These are phyloP conservation scores for Populus nigra DNA, from an alignment of 345 rosid genomes.

Conservation along the genomic window DNA sequence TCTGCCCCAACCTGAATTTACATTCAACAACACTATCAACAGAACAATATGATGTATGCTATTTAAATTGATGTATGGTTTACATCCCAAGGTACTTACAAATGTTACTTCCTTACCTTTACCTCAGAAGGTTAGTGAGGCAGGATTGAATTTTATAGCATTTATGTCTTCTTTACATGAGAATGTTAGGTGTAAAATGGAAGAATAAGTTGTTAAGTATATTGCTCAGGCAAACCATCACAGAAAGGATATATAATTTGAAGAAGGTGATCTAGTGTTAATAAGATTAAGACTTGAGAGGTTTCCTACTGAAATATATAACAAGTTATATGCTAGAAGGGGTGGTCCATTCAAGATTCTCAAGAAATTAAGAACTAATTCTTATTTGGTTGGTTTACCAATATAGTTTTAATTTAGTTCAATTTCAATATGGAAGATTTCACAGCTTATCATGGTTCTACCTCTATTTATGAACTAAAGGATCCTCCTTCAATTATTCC, in stretches of 20 bases:
- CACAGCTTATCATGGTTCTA: not conserved
- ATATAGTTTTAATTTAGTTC: too few species aligned
- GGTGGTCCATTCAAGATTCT: not conserved
- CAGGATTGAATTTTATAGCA: not conserved
- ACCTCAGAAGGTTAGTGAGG: not conserved
- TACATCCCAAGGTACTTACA: not conserved
- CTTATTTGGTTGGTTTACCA: not conserved
- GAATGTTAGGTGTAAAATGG: not conserved
- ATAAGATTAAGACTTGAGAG: not conserved
- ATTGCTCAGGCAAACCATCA: too few species aligned
- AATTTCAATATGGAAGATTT: not conserved
- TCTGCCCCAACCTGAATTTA: not conserved
- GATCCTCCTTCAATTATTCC: not conserved
- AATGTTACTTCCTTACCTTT: not conserved
- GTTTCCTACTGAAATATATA: not conserved
- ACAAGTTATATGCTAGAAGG: not conserved
- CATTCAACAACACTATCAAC: not conserved
- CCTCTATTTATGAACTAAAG: too few species aligned
- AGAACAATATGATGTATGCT: not conserved
- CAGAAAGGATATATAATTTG: not conserved
- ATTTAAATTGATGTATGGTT: not conserved
- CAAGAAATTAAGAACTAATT: not conserved
- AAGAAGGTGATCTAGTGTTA: not conserved
- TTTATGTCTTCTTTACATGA: too few species aligned
- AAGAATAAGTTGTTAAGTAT: not conserved